These are phyloP conservation scores for Funneliformis caledonium DNA, from an alignment of 371 early-diverging fungal genomes.

Conservation along the genomic window DNA sequence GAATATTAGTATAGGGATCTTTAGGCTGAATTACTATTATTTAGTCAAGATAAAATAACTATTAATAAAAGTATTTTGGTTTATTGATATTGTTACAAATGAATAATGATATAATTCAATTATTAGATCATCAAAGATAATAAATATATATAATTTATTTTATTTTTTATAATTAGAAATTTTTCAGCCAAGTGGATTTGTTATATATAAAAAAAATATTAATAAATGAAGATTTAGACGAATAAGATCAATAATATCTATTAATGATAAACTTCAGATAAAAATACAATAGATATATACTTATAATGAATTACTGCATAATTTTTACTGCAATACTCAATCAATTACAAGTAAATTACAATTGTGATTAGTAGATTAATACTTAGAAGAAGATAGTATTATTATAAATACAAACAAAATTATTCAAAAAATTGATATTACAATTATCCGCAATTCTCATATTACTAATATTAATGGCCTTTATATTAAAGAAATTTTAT, in stretches of 20 bases:
- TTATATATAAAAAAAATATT: neutral
- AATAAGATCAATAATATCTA: neutral
- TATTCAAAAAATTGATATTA: neutral
- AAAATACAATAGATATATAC: neutral
- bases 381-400: neutral
- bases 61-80: too few relatives aligned
- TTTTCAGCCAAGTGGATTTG: neutral
- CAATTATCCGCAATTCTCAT: neutral
- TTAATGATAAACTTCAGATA: neutral
- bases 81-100: too few relatives aligned
- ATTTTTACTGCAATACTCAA: neutral
- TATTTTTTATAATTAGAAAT: too few relatives aligned
- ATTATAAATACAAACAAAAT: neutral
- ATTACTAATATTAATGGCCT: neutral
- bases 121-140: too few relatives aligned
- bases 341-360: neutral
- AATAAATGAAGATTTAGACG: neutral
- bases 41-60: neutral
- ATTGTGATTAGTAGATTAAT: too few relatives aligned
- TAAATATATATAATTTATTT: too few relatives aligned
- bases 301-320: neutral
- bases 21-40: neutral
- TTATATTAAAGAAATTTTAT: too few relatives aligned
- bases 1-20: neutral
- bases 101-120: too few relatives aligned